Evolutionary conservation across 495 filamentous ascomycete species (phyloP).

Genomic region (Sporormia fimetaria): DNA sequence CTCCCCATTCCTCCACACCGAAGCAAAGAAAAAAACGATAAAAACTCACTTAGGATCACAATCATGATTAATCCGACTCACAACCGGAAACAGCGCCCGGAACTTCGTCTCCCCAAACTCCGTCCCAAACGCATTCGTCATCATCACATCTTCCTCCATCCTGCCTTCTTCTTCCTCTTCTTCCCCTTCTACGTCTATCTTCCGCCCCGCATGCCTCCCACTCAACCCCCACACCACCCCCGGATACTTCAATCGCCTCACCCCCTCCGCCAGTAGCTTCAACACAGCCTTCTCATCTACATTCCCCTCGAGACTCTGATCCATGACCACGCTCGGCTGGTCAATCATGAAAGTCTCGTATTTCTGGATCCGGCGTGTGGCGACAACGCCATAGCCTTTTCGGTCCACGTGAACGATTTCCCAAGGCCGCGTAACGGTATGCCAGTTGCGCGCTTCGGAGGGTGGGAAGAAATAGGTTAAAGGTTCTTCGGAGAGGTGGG

Average conservation of each 20-base stretch:
- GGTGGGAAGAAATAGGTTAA: constrained; percentile 1
- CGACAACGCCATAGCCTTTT: constrained; percentile 12
- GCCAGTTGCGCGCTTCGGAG: not conserved
- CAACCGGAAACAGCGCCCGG: constrained; percentile 8
- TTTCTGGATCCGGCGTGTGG: constrained; percentile 8
- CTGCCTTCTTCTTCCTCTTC: constrained; percentile 2
- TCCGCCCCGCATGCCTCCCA: not conserved
- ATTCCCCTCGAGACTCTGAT: constrained; percentile 4
- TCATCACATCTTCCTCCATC: constrained; percentile 12
- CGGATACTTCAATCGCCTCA: constrained; percentile 1
- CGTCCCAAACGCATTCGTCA: constrained; percentile 15
- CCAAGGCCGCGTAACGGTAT: constrained; percentile 1
- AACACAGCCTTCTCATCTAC: not conserved
- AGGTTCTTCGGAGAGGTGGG: constrained; percentile 8
- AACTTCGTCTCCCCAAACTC: not conserved
- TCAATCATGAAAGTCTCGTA: constrained; percentile 20
- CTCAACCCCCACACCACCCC: constrained; percentile 5
- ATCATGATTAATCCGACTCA: constrained; percentile 13
- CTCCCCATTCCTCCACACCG: not conserved
- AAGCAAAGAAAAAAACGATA: not conserved
- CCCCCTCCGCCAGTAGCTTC: not conserved
- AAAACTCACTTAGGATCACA: constrained; percentile 9
- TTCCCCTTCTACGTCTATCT: not conserved
- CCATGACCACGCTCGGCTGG: constrained; percentile 5
- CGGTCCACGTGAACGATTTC: constrained; percentile 5